These are phyloP conservation scores for Podospora tetraspora DNA, from an alignment of 495 filamentous ascomycete species.

Conservation along the genomic window DNA sequence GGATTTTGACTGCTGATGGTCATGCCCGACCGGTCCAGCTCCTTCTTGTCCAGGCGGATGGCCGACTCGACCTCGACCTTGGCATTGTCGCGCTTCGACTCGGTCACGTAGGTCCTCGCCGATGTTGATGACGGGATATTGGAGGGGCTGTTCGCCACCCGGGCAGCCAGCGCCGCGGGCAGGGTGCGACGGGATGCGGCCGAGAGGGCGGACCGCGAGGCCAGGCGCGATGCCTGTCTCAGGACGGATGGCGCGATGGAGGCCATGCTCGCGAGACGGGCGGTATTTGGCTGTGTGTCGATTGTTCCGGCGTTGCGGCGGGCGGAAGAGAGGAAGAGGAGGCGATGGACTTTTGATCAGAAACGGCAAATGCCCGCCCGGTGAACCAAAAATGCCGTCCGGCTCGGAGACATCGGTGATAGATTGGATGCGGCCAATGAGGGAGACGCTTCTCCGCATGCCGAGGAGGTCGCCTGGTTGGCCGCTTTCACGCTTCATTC, in stretches of 20 bases:
- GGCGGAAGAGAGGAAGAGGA: not conserved
- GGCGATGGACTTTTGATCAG: not conserved
- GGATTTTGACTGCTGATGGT: constrained; percentile 53
- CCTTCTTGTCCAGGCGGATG: constrained; percentile 76
- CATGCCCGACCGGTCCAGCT: constrained; percentile 68
- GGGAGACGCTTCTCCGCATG: not conserved
- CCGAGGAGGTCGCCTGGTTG: not conserved
- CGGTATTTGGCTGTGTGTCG: not conserved
- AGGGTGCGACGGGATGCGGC: constrained; percentile 44
- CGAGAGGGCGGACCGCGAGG: constrained; percentile 49
- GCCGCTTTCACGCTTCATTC: not conserved
- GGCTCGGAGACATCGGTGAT: constrained; percentile 10
- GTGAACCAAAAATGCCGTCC: constrained; percentile 4
- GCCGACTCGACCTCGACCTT: constrained; percentile 78
- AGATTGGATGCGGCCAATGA: constrained; percentile 5
- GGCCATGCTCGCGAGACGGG: constrained; percentile 52
- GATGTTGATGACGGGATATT: constrained; percentile 19
- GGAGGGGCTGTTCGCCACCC: constrained; percentile 34
- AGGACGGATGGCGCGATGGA: constrained; percentile 63
- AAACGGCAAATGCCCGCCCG: not conserved
- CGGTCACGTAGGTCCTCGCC: constrained; percentile 72
- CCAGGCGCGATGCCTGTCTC: constrained; percentile 73
- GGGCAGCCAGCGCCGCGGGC: constrained; percentile 32
- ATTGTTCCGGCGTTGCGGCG: constrained; percentile 7
- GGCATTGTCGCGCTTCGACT: constrained; percentile 71